Evolutionary conservation across 176 grass and related monocot species (phyloP).

Genomic region (Canna indica): DNA sequence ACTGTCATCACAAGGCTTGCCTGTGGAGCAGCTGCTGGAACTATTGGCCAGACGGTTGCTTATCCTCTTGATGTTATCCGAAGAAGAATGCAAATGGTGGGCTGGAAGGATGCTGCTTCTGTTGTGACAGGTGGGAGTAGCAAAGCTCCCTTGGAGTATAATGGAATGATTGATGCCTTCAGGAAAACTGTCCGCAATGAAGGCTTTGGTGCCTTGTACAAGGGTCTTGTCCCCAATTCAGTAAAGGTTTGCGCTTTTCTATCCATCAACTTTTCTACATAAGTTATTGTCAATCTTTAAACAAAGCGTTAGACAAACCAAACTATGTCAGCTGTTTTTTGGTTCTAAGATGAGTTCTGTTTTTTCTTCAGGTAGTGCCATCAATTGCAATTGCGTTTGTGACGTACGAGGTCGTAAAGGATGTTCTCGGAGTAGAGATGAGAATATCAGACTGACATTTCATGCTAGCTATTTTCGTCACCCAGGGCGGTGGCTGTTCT

Average conservation of each 20-base stretch:
- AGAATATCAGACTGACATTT: constrained; percentile 85
- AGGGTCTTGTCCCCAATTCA: constrained; percentile 96
- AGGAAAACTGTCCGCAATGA: constrained; percentile 87
- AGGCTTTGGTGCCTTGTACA: constrained; percentile 86
- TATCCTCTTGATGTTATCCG: constrained; percentile 96
- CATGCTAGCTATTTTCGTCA: background rate
- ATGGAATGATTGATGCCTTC: constrained; percentile 93
- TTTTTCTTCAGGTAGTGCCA: constrained; percentile 64
- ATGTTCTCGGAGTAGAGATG: constrained; percentile 98
- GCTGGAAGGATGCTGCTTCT: constrained; percentile 82
- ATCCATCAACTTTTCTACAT: too few species aligned
- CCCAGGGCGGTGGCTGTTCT: too few species aligned
- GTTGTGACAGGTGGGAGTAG: constrained; percentile 51
- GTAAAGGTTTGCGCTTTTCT: constrained; percentile 53
- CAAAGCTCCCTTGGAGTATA: constrained; percentile 66
- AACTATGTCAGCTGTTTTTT: background rate
- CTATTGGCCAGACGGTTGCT: constrained; percentile 91
- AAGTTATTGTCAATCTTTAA: too few species aligned
- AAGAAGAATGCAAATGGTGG: constrained; percentile 99
- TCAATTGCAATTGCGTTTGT: constrained; percentile 98
- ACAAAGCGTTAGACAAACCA: background rate
- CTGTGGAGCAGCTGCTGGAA: constrained; percentile 83
- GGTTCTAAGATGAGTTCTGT: background rate
- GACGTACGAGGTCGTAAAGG: constrained; percentile 84
- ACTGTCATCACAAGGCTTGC: constrained; percentile 66